Base-by-base conservation (phyloP, 1,284 basidiomycete species). In the Fistulinella staudtii region DNA sequence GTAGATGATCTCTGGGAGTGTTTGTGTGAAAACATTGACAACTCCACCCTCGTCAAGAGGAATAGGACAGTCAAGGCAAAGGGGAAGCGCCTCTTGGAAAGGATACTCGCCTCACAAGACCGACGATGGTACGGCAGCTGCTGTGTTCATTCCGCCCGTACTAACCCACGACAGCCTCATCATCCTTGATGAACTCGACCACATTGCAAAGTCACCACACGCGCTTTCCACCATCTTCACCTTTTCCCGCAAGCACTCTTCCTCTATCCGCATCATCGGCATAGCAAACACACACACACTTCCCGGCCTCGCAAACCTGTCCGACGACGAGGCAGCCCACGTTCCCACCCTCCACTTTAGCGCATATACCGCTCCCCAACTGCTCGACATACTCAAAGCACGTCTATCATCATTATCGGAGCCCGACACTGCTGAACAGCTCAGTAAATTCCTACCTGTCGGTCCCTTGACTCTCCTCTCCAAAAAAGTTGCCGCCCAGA, bases 231-330 rank as follows among this genome's bases (percentile, higher is more conserved):
- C 79, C 8, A 65, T 90, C 35, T 88, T 89, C 60, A 73, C 77
- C 3, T 69, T 89, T 15, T 73, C 82, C 10, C 70, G 75, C 36
- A 64, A 73, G 3, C 65, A 75, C 43, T 60, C 74, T 1, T 60
- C 71, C 9, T 68, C 65, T 34, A 56, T 89, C 39, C 77, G 85
- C 34, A 66, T 60, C 18, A 79, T 90, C 50, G 86, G 83, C 39
- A 89, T 90, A 55, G 87, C 87, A 23, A 90, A 90, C 52, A 89
- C 85, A 0, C 87, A 90, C 57, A 89, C 87, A 5, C 76, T 90
- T 11, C 80, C 83, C n/a, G n/a, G n/a, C n/a, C n/a, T n/a, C n/a
- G n/a, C n/a, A n/a, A n/a, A n/a, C 2, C 42, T 58, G 21, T 47
- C 54, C 24, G 49, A 39, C 8, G 47, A 56, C 34, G 62, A 58